Evolutionary conservation across 106 monocot species (phyloP), one percentile per base, ranked within the genome.

Genomic region (Apostasia ramifera): DNA sequence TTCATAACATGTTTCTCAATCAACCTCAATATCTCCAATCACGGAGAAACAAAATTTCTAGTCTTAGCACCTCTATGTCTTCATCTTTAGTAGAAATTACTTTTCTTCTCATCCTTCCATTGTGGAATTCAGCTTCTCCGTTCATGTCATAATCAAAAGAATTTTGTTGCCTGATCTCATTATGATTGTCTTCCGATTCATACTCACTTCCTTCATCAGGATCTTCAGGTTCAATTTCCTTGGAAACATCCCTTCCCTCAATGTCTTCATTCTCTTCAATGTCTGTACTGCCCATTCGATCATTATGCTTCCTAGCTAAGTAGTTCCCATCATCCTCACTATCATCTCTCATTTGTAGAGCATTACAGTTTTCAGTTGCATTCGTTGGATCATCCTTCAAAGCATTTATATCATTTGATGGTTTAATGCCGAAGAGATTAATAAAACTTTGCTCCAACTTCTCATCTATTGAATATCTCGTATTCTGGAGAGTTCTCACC

Each of bases 371-470:
- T 66, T 61, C 53, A 55, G 6, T 8, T 53, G 45, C 69, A 10
- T 66, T 60, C 43, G 51, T 59, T 39, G 12, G 5, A 37, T n/a
- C 4, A 75, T 67, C 44, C 44, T 73, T 53, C n/a, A 11, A 56
- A 77, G 52, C 73, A 66, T n/a, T 40, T 64, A 66, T 68, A 58
- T 80, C 70, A 42, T 66, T 43, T 48, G 52, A 60, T 10, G 79
- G 79, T 39, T 72, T 87, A 66, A 73, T 78, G 61, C 83, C 63
- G 75, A 93, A 98, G 48, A 83, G 57, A 61, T 80, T 78, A 47
- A 93, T 90, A 71, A 82, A 98, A 80, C 90, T 93, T 61, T 81
- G 82, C 4, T 98, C 87, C 74, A 98, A 61, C 63, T 85, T 93
- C 77, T 98, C 93, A 88, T 98, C 87, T 71, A 90, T 51, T 1